A percentile compares a stretch with the other conserved stretches of the same genome.
phyloP scores from a whole-genome alignment of 2,329 filamentous ascomycete genomes.

The Fusarium denticulatum region DNA sequence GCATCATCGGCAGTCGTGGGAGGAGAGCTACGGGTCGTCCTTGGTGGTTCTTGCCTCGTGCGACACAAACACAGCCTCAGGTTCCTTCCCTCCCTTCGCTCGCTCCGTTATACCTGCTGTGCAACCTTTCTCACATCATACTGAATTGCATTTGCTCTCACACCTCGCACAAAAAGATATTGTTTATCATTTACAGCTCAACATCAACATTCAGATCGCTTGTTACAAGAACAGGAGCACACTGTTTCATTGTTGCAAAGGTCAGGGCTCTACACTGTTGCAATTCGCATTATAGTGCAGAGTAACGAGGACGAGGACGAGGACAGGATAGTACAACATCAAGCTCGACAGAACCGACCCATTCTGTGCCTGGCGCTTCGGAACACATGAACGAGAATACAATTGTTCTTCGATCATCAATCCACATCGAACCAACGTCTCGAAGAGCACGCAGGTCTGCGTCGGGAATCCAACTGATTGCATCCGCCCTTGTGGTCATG shows the following conservation, averaged over 20 bases:
- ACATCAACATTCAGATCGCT: slow-evolving; percentile 8
- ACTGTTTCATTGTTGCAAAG: slow-evolving; percentile 21
- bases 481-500: slow-evolving; percentile 22
- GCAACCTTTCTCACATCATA: slow-evolving; percentile 11
- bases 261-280: not conserved
- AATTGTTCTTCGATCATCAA: not conserved
- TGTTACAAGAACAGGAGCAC: slow-evolving; percentile 20
- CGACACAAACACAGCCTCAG: slow-evolving; percentile 25
- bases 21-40: slow-evolving; percentile 12
- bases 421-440: not conserved
- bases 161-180: slow-evolving; percentile 28
- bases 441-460: not conserved
- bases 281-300: slow-evolving; percentile 2
- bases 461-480: not conserved
- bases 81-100: slow-evolving; percentile 20
- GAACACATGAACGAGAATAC: not conserved
- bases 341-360: not conserved
- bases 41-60: slow-evolving; percentile 34
- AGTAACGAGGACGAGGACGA: not conserved
- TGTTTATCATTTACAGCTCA: slow-evolving; percentile 28
- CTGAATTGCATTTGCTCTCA: slow-evolving; percentile 11
- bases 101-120: slow-evolving; percentile 37
- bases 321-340: slow-evolving; percentile 5
- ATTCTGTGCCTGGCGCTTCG: not conserved
- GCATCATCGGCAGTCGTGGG: slow-evolving; percentile 1